Evolutionary conservation across 441 rosid species (phyloP).

Genomic region (Erodium chrysanthum): DNA sequence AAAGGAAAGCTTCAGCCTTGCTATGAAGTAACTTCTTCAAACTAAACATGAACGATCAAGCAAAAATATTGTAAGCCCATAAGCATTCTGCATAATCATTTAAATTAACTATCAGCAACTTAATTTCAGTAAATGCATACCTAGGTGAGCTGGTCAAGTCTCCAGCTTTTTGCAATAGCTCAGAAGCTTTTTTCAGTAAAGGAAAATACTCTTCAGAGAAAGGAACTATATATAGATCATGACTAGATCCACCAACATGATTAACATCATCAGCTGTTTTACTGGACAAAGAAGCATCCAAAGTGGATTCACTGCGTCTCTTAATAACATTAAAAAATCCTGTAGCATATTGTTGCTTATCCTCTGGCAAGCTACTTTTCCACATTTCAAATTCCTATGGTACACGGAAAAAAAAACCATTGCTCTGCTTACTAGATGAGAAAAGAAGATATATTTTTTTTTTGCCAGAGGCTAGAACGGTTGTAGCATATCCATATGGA

Average conservation of each 20-base stretch:
- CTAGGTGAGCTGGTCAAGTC: constrained; percentile 61
- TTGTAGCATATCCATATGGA: not conserved
- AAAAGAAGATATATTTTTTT: constrained; percentile 6
- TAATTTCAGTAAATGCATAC: constrained; percentile 29
- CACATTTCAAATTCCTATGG: constrained; percentile 71
- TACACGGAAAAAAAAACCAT: constrained; percentile 16
- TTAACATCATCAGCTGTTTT: constrained; percentile 24
- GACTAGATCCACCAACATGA: constrained; percentile 26
- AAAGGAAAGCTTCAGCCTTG: constrained; percentile 85
- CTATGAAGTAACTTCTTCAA: constrained; percentile 76
- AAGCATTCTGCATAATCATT: constrained; percentile 3
- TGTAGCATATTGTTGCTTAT: constrained; percentile 46
- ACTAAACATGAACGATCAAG: constrained; percentile 34
- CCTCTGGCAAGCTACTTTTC: constrained; percentile 46
- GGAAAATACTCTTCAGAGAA: constrained; percentile 59
- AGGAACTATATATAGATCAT: constrained; percentile 55
- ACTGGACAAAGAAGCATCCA: constrained; percentile 32
- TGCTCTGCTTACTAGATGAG: constrained; percentile 1
- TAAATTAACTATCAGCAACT: constrained; percentile 13
- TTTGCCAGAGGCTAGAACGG: constrained; percentile 9
- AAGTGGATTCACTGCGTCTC: constrained; percentile 45
- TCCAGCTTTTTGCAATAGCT: constrained; percentile 77
- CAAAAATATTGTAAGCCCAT: constrained; percentile 4
- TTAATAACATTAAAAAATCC: constrained; percentile 74
- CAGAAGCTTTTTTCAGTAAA: constrained; percentile 55